phyloP scores from a whole-genome alignment of 371 early-diverging fungal genomes.

The Capniomyces stellatus region DNA sequence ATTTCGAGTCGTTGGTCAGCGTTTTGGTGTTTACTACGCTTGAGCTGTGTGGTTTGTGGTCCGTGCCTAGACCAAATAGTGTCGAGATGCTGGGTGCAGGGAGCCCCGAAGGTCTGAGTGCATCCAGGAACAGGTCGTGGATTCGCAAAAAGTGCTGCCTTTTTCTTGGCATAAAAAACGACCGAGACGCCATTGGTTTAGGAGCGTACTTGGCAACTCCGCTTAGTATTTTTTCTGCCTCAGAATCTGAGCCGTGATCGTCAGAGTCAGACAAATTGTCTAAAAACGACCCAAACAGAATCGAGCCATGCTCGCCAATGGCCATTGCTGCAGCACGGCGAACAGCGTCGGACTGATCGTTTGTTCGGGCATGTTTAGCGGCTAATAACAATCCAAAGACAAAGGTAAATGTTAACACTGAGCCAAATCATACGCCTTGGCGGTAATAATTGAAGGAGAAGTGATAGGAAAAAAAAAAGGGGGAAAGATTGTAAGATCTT shows the following conservation, averaged over 20 bases:
- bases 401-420: neutral
- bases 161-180: conserved; percentile 31
- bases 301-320: conserved; percentile 14
- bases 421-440: too few relatives aligned
- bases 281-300: conserved; percentile 11
- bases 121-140: conserved; percentile 44
- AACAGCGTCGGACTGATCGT: conserved; percentile 10
- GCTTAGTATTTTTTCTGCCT: conserved; percentile 35
- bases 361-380: conserved; percentile 9
- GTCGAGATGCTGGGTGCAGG: neutral
- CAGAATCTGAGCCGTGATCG: conserved; percentile 39
- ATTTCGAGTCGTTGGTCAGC: neutral
- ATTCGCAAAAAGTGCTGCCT: conserved; percentile 39
- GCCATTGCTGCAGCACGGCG: conserved; percentile 22
- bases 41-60: too few relatives aligned
- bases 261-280: conserved; percentile 23
- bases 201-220: conserved; percentile 33
- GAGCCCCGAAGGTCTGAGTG: conserved; percentile 31
- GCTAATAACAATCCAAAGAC: conserved; percentile 6
- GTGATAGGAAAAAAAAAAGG: neutral
- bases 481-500: conserved; percentile 7
- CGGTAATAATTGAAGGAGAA: neutral
- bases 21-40: too few relatives aligned
- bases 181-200: conserved; percentile 35
- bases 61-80: too few relatives aligned